Conservation (phyloP, 306 rosid genomes). For the Medicago arabica region DNA sequence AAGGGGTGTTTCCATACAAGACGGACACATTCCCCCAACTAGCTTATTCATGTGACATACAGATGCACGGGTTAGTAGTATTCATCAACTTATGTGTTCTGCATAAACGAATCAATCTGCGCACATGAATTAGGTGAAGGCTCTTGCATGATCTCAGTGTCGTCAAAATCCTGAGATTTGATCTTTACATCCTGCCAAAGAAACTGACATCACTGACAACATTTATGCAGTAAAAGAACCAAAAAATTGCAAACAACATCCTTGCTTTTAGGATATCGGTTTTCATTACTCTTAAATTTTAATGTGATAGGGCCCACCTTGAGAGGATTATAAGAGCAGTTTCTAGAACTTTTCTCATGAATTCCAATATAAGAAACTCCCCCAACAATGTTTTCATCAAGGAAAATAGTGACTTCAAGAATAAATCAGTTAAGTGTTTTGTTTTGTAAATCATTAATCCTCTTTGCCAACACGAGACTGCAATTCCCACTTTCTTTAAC, state of each 20-base stretch:
- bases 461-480: too few relatives aligned
- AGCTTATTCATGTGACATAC: conserved; percentile 56
- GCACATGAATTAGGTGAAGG: conserved; percentile 65
- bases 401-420: background rate
- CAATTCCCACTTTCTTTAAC: too few relatives aligned
- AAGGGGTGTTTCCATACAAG: conserved; percentile 45
- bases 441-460: too few relatives aligned
- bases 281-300: too few relatives aligned
- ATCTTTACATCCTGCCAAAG: conserved; percentile 60
- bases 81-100: conserved; percentile 39
- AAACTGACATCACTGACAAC: background rate
- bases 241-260: background rate
- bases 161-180: conserved; percentile 72
- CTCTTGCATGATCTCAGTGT: conserved; percentile 61
- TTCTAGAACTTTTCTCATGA: background rate
- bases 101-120: conserved; percentile 60
- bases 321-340: background rate
- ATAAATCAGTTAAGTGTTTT: too few relatives aligned
- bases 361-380: background rate
- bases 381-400: background rate
- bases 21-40: conserved; percentile 38
- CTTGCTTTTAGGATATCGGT: too few relatives aligned
- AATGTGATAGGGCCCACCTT: too few relatives aligned
- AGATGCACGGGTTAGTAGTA: conserved; percentile 29
- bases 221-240: background rate